Percentiles rank a stretch among this genome's conserved stretches.
These are phyloP conservation scores for Malus hybrid DNA, from an alignment of 331 rosid genomes.

Conservation along the genomic window DNA sequence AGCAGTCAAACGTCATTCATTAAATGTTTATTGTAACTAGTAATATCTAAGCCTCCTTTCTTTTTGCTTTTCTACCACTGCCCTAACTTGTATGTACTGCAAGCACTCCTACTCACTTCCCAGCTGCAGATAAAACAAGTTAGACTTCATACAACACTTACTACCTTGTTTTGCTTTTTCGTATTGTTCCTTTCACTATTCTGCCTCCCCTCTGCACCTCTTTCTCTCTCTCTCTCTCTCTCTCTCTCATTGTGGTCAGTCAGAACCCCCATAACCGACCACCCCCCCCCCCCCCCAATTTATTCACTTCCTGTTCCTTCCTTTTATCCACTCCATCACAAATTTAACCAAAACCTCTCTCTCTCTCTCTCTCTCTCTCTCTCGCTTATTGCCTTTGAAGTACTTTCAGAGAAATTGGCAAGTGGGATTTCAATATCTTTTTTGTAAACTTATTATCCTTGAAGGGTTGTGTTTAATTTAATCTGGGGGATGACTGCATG, in stretches of 20 bases:
- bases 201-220: constrained; percentile 30
- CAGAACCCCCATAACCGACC: constrained; percentile 1
- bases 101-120: neutral
- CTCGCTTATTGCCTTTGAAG: neutral
- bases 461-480: neutral
- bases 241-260: neutral
- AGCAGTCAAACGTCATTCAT: constrained; percentile 2
- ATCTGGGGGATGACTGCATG: constrained; percentile 25
- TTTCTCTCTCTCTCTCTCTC: constrained; percentile 11
- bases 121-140: neutral
- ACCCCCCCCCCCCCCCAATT: constrained; percentile 17
- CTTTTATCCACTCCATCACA: neutral
- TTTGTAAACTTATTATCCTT: neutral
- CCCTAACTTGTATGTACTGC: neutral
- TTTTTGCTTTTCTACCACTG: neutral
- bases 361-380: constrained; percentile 4
- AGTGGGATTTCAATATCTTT: constrained; percentile 3
- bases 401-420: neutral
- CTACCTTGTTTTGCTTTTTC: constrained; percentile 27
- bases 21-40: neutral
- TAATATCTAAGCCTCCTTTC: neutral
- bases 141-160: neutral
- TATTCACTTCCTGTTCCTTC: constrained; percentile 13
- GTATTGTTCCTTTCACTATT: constrained; percentile 65
- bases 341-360: neutral